Evolutionary conservation across 2,329 filamentous ascomycete species (phyloP), one percentile per base, ranked within the genome.

Genomic region (Monilinia fructigena): DNA sequence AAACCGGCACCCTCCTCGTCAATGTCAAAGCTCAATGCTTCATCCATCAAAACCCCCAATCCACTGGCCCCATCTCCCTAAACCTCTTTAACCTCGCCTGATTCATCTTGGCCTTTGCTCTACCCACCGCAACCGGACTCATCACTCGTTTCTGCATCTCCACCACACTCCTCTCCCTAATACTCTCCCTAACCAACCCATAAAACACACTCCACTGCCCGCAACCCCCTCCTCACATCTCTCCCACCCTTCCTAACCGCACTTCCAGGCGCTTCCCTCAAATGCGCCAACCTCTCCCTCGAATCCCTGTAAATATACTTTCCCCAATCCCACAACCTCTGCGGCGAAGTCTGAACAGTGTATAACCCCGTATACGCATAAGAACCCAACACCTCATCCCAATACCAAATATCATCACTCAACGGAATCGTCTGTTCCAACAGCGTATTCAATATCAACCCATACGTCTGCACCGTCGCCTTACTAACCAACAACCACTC

Each of bases 401-500:
- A 99, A 77, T 98, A 98, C 87, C 90, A 93, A 31, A 97, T 89
- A 72, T 97, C 93, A 70, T 97, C 89, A 72, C 88, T 91, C 23
- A 99, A 79, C 0, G 89, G 89, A 14, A 94, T 87, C 14, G 93
- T 96, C 73, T 95, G 90, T 65, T 94, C 89, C 14, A 97, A 79
- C 4, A 98, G 83, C 0, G 86, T 87, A 72, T 88, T 88, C 71
- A 97, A 81, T 52, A 96, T 84, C 59, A 91, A 80, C 4, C 94
- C 94, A 74, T 97, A 96, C 1, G 90, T 88, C 75, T 97, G 94
- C n/a, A 93, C 87, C 0, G 93, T 91, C 5, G 93, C 93, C 77
- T 98, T 99, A 78, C 90, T 92, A 40, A 96, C 85, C 20, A 97
- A 82, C 31, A 97, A 80, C 95, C 95, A 98, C 77, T 96, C 90